Evolutionary conservation across 2,329 filamentous ascomycete genomes (phyloP), one percentile per base, ranked within the genome.

Genomic region (Colletotrichum sp.): DNA sequence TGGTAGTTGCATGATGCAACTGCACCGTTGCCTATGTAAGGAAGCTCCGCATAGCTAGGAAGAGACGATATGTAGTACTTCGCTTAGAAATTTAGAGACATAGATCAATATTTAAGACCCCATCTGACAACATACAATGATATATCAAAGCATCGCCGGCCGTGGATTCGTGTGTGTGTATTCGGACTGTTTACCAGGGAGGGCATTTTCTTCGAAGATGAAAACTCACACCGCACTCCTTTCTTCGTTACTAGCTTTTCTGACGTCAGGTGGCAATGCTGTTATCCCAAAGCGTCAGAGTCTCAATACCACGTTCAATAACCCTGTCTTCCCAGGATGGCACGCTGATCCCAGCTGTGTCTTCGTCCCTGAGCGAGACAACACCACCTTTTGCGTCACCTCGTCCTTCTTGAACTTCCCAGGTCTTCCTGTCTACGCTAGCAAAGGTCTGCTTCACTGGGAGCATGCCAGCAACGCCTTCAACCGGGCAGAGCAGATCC

Each of bases 361-460:
- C 21, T 84, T 84, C 69, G 80, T 87, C 63, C 78, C 80, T 32
- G 80, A 86, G 28, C 79, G 80, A 36, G 80, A 87, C 34, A 84
- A 85, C 30, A 87, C 85, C 18, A 90, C 89, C 79, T 89, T 88
- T 79, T 89, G 88, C 77, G 87, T 85, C 9, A 87, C 87, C 0
- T 90, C 89, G 3, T 89, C 87, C 2, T 91, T 90, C 78, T 86
- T 88, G 71, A 83, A 85, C 2, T 90, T 90, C 77, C 89, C 89
- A 0, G 89, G 89, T 1, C 81, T 90, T 16, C 89, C 89, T 1
- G 85, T 91, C 28, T 88, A 90, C 78, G 87, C 88, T 1, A 72
- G 15, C 18, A 30, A 60, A 60, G 18, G 32, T 18, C 26, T 60
- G 1, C 16, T 28, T 1, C 24, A 21, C n/a, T 57, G 52, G 55